Percentiles rank a stretch among this genome's conserved stretches.
These are phyloP conservation scores for Lactarius hengduanensis DNA, from an alignment of 768 basidiomycete genomes.

Conservation along the genomic window DNA sequence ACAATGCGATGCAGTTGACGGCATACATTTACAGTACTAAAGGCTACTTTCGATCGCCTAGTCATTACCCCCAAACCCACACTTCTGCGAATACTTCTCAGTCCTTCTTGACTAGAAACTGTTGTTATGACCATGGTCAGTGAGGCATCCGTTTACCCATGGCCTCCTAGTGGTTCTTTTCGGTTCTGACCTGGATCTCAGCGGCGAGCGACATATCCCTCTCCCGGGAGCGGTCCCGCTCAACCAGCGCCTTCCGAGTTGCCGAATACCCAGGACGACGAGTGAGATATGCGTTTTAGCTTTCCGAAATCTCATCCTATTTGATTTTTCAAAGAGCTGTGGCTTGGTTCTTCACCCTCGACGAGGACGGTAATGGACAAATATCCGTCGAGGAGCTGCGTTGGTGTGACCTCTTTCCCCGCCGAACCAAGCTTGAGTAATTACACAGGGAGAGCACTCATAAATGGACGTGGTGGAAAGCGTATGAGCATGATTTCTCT, in stretches of 20 bases:
- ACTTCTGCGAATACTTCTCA: neutral
- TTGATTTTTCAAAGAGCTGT: neutral
- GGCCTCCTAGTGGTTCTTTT: neutral
- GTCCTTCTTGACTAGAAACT: neutral
- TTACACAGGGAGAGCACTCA: slow-evolving; percentile 3
- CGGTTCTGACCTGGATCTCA: neutral
- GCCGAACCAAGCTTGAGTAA: neutral
- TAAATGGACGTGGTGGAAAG: slow-evolving; percentile 7
- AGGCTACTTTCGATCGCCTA: neutral
- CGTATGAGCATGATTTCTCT: neutral
- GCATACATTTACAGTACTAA: neutral
- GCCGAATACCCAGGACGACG: neutral
- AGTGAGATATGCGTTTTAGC: neutral
- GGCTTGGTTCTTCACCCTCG: slow-evolving; percentile 9
- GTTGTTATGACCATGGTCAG: neutral
- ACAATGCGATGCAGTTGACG: neutral
- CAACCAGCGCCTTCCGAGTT: neutral
- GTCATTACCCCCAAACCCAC: neutral
- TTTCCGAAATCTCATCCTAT: neutral
- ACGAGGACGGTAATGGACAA: slow-evolving; percentile 11
- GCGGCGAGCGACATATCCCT: neutral
- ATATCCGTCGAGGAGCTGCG: slow-evolving; percentile 12
- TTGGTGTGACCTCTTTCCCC: neutral
- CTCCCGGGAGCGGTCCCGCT: neutral
- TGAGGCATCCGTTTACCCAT: neutral